phyloP scores from a whole-genome alignment of 305 asterid genomes.

The Solanum hybrid region DNA sequence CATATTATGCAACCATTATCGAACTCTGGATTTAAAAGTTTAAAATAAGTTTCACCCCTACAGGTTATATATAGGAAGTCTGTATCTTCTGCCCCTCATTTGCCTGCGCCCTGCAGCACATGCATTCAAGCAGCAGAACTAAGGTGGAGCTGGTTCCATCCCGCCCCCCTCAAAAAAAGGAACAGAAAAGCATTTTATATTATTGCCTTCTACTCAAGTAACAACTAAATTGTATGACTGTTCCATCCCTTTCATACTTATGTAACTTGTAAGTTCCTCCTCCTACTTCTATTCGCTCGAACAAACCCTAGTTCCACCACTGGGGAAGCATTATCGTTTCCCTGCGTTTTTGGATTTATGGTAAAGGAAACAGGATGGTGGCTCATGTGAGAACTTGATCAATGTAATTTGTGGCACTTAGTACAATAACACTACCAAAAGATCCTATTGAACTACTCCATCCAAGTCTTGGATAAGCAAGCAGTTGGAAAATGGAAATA shows the following conservation, averaged over 20 bases:
- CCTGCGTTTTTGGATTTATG: neutral
- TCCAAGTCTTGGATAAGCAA: neutral
- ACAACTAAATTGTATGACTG: neutral
- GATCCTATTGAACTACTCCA: neutral
- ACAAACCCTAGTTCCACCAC: neutral
- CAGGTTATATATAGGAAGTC: neutral
- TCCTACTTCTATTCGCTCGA: neutral
- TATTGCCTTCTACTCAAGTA: neutral
- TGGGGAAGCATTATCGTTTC: neutral
- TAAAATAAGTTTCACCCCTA: neutral
- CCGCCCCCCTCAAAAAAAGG: neutral
- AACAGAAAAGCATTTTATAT: neutral
- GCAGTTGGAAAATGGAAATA: neutral
- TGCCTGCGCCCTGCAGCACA: neutral
- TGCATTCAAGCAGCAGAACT: neutral
- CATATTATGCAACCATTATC: neutral
- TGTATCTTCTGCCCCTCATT: neutral
- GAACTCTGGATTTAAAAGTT: neutral
- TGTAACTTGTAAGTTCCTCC: neutral
- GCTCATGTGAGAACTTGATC: neutral
- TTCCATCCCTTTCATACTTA: neutral
- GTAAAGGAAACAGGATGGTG: neutral
- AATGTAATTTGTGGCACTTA: neutral
- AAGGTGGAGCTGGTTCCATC: neutral
- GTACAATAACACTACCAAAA: neutral